These are phyloP conservation scores for Trichoderma pleuroti DNA, from an alignment of 2,329 filamentous ascomycete genomes.

Conservation along the genomic window DNA sequence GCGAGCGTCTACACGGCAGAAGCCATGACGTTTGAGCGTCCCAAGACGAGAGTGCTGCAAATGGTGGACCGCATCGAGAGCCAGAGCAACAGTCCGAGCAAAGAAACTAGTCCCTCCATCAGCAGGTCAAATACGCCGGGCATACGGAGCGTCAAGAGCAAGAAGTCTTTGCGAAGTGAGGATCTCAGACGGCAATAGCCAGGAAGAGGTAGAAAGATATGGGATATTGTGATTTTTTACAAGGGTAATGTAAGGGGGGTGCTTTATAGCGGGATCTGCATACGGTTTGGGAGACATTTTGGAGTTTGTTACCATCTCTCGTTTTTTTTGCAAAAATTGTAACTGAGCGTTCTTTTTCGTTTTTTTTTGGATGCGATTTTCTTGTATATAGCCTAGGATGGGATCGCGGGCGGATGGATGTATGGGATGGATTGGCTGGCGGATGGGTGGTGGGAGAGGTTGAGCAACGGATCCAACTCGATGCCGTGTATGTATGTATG, in stretches of 20 bases:
- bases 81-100: constrained; percentile 39
- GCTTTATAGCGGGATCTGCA: neutral
- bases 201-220: neutral
- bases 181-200: neutral
- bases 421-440: neutral
- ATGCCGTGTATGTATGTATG: neutral
- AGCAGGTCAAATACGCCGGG: constrained; percentile 10
- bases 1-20: constrained; percentile 44
- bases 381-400: constrained; percentile 10
- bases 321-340: constrained; percentile 9
- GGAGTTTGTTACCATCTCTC: neutral
- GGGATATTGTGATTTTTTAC: neutral
- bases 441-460: neutral
- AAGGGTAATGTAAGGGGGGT: neutral
- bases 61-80: constrained; percentile 56
- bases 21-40: constrained; percentile 42
- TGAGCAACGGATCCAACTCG: neutral
- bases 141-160: constrained; percentile 13
- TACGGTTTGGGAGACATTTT: neutral
- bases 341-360: neutral
- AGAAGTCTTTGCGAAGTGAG: constrained; percentile 7
- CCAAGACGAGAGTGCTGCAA: constrained; percentile 46
- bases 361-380: neutral
- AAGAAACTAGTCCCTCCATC: constrained; percentile 37
- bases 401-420: neutral